Evolutionary conservation across 2,329 filamentous ascomycete genomes (phyloP).

Genomic region (Capronia epimyces): DNA sequence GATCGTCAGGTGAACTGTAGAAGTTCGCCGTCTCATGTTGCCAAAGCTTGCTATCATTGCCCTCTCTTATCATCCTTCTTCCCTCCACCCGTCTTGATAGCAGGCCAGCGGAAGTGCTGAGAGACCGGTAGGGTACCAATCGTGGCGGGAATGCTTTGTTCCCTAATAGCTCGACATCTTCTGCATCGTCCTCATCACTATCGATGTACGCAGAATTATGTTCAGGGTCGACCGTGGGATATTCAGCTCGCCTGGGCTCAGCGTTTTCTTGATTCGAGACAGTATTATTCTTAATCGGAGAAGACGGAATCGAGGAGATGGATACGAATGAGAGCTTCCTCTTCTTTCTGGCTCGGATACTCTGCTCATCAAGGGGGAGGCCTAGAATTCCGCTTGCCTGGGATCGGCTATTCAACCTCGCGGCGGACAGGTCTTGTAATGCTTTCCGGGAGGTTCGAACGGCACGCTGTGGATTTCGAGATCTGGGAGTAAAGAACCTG

Average conservation of each 20-base stretch:
- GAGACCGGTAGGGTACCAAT: slow-evolving; percentile 16
- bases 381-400: not conserved
- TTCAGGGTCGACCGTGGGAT: not conserved
- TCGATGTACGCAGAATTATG: slow-evolving; percentile 1
- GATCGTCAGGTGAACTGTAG: slow-evolving; percentile 53
- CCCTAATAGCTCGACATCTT: slow-evolving; percentile 6
- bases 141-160: slow-evolving; percentile 12
- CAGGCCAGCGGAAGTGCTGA: slow-evolving; percentile 15
- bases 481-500: slow-evolving; percentile 47
- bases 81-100: slow-evolving; percentile 20
- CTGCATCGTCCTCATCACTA: slow-evolving; percentile 18
- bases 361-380: not conserved
- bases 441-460: slow-evolving; percentile 42
- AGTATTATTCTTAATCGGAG: slow-evolving; percentile 28
- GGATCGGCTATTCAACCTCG: slow-evolving; percentile 20
- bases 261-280: slow-evolving; percentile 17
- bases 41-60: slow-evolving; percentile 38
- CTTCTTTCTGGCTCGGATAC: slow-evolving; percentile 36
- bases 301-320: slow-evolving; percentile 45
- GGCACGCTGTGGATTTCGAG: slow-evolving; percentile 32
- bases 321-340: slow-evolving; percentile 44
- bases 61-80: slow-evolving; percentile 12
- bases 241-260: not conserved
- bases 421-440: slow-evolving; percentile 39
- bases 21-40: slow-evolving; percentile 56